A percentile compares a stretch with the other conserved stretches of the same genome.
These are phyloP conservation scores for Punica granatum DNA, from an alignment of 345 rosid species.

Conservation along the genomic window DNA sequence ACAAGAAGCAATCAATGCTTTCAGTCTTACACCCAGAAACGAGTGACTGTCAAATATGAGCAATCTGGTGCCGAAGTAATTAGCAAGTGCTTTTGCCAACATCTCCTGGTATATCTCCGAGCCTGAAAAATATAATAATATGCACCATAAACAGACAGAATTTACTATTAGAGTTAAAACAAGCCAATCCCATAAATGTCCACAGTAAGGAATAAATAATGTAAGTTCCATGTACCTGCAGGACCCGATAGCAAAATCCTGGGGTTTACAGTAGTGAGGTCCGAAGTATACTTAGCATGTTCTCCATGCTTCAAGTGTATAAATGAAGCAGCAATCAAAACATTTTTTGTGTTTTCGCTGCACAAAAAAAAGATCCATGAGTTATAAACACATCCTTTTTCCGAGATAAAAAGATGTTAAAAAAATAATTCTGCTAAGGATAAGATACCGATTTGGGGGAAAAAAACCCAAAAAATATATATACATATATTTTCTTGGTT, in stretches of 20 bases:
- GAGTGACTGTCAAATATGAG: slow-evolving; percentile 77
- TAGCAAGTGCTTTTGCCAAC: slow-evolving; percentile 87
- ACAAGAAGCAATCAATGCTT: slow-evolving; percentile 5
- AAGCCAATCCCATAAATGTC: background rate
- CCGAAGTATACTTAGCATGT: slow-evolving; percentile 62
- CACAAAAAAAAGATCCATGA: slow-evolving; percentile 12
- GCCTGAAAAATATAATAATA: slow-evolving; percentile 34
- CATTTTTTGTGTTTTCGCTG: slow-evolving; percentile 78
- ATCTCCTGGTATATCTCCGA: slow-evolving; percentile 90
- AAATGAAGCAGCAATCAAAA: slow-evolving; percentile 66
- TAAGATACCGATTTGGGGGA: background rate
- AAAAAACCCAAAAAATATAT: no score
- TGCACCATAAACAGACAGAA: background rate
- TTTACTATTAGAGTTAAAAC: background rate
- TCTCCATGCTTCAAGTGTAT: slow-evolving; percentile 80
- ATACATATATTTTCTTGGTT: no score
- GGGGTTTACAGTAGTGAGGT: slow-evolving; percentile 64
- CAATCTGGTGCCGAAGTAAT: slow-evolving; percentile 65
- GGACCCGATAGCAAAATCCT: slow-evolving; percentile 93
- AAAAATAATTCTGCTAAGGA: background rate
- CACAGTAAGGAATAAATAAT: background rate
- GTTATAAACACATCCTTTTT: background rate
- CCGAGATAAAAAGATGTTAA: background rate
- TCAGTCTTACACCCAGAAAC: slow-evolving; percentile 70
- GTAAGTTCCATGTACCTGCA: slow-evolving; percentile 45